Conservation (phyloP, 1,284 basidiomycete genomes). For the Ganoderma resinaceum region DNA sequence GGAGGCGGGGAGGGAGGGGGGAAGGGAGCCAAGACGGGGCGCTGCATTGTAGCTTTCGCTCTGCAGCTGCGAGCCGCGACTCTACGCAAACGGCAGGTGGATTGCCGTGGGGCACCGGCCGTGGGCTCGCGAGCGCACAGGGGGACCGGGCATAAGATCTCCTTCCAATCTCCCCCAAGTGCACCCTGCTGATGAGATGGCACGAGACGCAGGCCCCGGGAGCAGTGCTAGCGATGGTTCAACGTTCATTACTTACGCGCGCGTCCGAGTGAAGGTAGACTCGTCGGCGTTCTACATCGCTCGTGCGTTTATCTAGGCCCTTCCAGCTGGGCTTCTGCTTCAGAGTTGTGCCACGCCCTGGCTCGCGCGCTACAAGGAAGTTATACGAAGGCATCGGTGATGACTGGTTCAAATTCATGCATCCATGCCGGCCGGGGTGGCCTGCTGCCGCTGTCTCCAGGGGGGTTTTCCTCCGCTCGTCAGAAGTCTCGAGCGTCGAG, state of each 20-base stretch:
- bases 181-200: no score
- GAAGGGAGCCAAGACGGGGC: not conserved
- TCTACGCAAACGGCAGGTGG: not conserved
- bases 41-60: not conserved
- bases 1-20: no score
- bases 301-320: conserved; percentile 3
- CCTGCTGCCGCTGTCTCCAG: not conserved
- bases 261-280: not conserved
- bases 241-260: no score
- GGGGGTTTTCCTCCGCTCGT: not conserved
- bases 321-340: not conserved
- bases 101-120: not conserved
- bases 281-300: not conserved
- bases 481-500: not conserved
- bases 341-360: not conserved
- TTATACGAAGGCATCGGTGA: not conserved
- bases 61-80: no score
- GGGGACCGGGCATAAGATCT: not conserved
- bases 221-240: not conserved
- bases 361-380: not conserved
- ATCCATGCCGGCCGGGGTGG: not conserved
- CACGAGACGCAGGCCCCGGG: not conserved
- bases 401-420: not conserved
- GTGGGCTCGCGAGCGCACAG: not conserved
- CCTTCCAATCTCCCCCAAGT: not conserved